Percentiles rank a stretch among this genome's conserved stretches.
These are phyloP conservation scores for Artemisia tridentata DNA, from an alignment of 129 eudicot genomes.

Conservation along the genomic window DNA sequence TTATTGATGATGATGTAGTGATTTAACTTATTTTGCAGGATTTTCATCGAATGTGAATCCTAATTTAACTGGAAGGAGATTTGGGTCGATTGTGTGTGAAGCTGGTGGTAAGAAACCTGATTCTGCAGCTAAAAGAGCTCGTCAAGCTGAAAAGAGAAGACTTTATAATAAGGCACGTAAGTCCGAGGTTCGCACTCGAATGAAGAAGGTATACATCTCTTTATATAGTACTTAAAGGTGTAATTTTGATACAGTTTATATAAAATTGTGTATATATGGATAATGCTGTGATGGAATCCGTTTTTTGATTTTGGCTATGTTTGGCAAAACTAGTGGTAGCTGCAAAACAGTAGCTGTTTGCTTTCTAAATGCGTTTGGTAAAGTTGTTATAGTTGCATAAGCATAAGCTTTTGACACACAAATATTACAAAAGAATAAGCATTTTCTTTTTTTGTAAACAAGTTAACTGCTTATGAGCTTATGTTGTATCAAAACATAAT, in stretches of 20 bases:
- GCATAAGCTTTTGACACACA: too few relatives aligned
- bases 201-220: slow-evolving; percentile 60
- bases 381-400: too few relatives aligned
- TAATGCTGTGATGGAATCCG: slow-evolving; percentile 15
- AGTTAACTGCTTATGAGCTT: too few relatives aligned
- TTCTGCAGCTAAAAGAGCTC: slow-evolving; percentile 84
- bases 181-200: slow-evolving; percentile 79
- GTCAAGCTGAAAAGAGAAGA: slow-evolving; percentile 86
- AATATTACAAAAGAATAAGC: too few relatives aligned
- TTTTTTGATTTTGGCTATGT: neutral
- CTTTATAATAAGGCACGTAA: slow-evolving; percentile 65
- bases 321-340: too few relatives aligned
- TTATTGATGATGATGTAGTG: neutral
- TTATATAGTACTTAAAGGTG: neutral
- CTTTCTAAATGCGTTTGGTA: too few relatives aligned
- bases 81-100: slow-evolving; percentile 64
- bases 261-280: neutral
- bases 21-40: too few relatives aligned
- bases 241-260: neutral
- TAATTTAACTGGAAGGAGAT: slow-evolving; percentile 20
- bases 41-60: too few relatives aligned
- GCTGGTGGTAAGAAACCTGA: slow-evolving; percentile 65
- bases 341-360: too few relatives aligned
- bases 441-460: too few relatives aligned
- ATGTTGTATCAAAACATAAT: too few relatives aligned